Evolutionary conservation across 805 yeast genomes (phyloP), one percentile per base, ranked within the genome.

Genomic region (Candida boleticola): DNA sequence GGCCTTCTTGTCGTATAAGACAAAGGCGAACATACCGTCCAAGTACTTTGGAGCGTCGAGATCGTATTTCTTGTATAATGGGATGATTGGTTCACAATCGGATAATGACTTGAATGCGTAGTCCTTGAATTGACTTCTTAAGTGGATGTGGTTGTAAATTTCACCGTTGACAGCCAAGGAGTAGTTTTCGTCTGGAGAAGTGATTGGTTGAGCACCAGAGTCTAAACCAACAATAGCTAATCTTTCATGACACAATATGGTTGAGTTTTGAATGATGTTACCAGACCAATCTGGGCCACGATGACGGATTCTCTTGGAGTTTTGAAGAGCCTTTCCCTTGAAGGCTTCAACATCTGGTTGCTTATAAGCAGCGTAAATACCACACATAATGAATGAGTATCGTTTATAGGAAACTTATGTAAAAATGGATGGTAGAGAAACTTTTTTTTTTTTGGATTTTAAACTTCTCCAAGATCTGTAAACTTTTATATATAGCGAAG

Each of bases 251-350:
- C 86, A 83, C 53, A 93, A 69, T 52, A 93, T 83, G 37, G 97
- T 88, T 51, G 73, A 64, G 82, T 87, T 87, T 61, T 82, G 81
- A 51, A 78, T 71, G 51, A 77, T 64, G 81, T 89, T 89, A 60
- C 99, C 99, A 29, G 89, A 78, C 99, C 99, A 93, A 71, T 93
- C 99, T 53, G 99, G 99, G 60, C 99, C 99, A 71, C 99, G 84
- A 71, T 93, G 99, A 73, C 99, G 83, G 64, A 92, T 85, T 70
- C 90, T 80, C 68, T 89, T 92, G 48, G 98, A 78, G 63, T 88
- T 77, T 64, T 88, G 95, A 48, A 93, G 76, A 35, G 98, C 98
- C 61, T 83, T 83, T 49, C 83, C 79, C 69, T 90, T 92, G 77
- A 86, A 93, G 42, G 74, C 70, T 54, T 83, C 83, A 46, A 86